Conservation (phyloP, 768 basidiomycete species). For the Lactarius indigo region DNA sequence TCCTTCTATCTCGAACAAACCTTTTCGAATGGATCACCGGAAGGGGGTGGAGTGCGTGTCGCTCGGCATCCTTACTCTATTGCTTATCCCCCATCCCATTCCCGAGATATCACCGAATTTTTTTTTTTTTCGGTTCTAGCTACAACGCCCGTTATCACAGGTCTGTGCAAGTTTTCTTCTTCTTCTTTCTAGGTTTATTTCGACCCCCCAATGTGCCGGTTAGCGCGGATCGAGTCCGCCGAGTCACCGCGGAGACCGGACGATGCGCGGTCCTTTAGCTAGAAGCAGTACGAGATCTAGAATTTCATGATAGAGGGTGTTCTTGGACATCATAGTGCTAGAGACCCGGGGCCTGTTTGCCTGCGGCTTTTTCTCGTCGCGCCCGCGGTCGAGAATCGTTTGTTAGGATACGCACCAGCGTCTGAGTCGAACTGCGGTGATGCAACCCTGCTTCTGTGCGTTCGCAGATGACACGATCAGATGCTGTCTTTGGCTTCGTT, state of each 20-base stretch:
- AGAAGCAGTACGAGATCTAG: neutral
- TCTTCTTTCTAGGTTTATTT: neutral
- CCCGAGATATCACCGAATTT: neutral
- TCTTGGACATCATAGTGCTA: neutral
- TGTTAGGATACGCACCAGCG: neutral
- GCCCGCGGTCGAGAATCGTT: neutral
- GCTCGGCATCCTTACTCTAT: neutral
- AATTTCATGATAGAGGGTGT: neutral
- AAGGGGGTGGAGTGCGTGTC: neutral
- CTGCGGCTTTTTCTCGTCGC: neutral
- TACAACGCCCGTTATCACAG: neutral
- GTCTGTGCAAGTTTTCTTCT: no score
- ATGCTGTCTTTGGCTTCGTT: neutral
- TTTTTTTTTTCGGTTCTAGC: neutral
- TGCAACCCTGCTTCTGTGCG: neutral
- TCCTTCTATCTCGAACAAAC: neutral
- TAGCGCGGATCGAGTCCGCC: neutral
- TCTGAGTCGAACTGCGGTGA: neutral
- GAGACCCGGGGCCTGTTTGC: neutral
- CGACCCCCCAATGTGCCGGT: neutral
- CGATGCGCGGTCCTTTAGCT: neutral
- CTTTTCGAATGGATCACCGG: neutral
- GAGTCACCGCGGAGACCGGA: neutral
- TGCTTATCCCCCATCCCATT: neutral
- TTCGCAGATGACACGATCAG: neutral